Evolutionary conservation across 768 basidiomycete genomes (phyloP), one percentile per base, ranked within the genome.

Genomic region (Suillus subaureus): DNA sequence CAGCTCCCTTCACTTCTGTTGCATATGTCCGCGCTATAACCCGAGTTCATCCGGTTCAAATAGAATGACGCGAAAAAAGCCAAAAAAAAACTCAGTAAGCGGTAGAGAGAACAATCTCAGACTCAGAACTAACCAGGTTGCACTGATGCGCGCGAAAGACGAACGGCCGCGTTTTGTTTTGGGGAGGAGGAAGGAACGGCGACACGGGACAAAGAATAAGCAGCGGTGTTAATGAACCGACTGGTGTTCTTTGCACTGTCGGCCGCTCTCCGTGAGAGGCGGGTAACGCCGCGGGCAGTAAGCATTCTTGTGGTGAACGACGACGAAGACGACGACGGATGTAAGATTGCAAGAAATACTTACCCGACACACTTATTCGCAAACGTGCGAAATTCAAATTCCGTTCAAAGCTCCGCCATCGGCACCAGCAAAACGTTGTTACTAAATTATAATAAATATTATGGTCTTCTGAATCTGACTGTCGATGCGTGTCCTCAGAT

Each of bases 271-370:
- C 88, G 90, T 67, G 93, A 91, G 80, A 95, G 84, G 81, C 93
- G 93, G 79, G 91, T 85, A 80, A 93, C 87, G 82, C 91, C 91
- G 79, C 93, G 91, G 74, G 91, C 83, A 80, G 90, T 92, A 84
- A 93, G 85, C 93, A 94, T 57, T 57, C 37, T 94, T 66, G 16
- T 73, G 82, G 82, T 84, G 79, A 68, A 73, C 74, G 70, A 74
- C 72, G 52, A 21, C 54, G 69, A 70, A 68, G 70, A 70, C 70
- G 64, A 68, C 23, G 56, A 70, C 16, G 57, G 31, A 35, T 55
- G 67, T 70, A 66, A 61, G n/a, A 51, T 57, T 60, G 23, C 67
- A 79, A 77, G 76, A 75, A 79, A 78, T 79, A 74, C 71, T 26
- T 57, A 11, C n/a, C 33, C 56, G 37, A 57, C 56, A 54, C 28